phyloP scores from a whole-genome alignment of 139 green algal genomes.

The Chlamydomonas incerta region DNA sequence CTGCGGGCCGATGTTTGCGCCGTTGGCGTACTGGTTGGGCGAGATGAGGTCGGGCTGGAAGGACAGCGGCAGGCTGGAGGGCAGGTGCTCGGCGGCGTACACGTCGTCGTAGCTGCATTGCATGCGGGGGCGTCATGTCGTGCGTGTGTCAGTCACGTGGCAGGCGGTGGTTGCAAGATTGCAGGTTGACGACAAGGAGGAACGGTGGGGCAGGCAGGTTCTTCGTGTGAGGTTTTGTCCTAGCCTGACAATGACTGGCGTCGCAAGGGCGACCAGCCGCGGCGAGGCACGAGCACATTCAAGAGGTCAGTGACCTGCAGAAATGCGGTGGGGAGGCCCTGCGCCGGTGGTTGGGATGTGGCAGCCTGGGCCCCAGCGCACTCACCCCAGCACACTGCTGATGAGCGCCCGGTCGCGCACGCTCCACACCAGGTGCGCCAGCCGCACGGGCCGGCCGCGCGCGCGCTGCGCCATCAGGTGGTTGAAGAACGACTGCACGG shows the following conservation, averaged over 20 bases:
- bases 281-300: too few relatives aligned
- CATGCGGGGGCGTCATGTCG: too few relatives aligned
- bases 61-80: neutral
- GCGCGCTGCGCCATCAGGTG: slow-evolving; percentile 1
- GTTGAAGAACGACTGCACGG: slow-evolving; percentile 7
- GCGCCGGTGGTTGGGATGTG: too few relatives aligned
- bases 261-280: too few relatives aligned
- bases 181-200: too few relatives aligned
- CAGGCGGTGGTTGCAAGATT: too few relatives aligned
- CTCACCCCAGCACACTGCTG: neutral
- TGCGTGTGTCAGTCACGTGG: too few relatives aligned
- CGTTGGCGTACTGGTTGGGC: neutral
- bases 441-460: neutral
- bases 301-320: neutral
- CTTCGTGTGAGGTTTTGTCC: too few relatives aligned
- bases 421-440: neutral
- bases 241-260: too few relatives aligned
- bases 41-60: slow-evolving; percentile 11
- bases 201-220: too few relatives aligned
- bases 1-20: too few relatives aligned
- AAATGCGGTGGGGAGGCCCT: too few relatives aligned
- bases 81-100: neutral
- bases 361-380: neutral
- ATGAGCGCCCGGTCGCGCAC: slow-evolving; percentile 3
- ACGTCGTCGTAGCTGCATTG: neutral